Evolutionary conservation across 2,329 filamentous ascomycete species (phyloP).

Genomic region (Trichophyton verrucosum): DNA sequence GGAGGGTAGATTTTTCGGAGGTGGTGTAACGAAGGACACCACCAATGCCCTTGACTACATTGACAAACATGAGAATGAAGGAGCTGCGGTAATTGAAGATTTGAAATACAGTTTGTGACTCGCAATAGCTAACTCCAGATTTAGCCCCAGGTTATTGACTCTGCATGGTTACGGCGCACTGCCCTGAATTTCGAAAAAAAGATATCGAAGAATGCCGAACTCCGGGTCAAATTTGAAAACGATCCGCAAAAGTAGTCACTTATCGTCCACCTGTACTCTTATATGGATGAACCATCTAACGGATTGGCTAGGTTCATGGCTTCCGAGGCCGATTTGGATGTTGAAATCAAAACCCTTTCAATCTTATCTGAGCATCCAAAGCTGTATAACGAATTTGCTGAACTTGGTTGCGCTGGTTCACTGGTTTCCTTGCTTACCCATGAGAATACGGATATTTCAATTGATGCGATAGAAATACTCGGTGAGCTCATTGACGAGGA

Average conservation of each 20-base stretch:
- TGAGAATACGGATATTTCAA: conserved; percentile 94
- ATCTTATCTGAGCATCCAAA: conserved; percentile 78
- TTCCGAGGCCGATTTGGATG: conserved; percentile 79
- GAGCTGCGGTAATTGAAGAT: conserved; percentile 28
- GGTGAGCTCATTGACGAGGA: conserved; percentile 90
- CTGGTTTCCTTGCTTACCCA: conserved; percentile 76
- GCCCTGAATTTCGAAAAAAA: conserved; percentile 78
- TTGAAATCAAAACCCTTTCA: conserved; percentile 73
- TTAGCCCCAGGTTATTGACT: conserved; percentile 63
- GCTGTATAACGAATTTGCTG: conserved; percentile 68
- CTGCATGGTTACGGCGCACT: conserved; percentile 67
- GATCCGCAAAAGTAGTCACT: conserved; percentile 55
- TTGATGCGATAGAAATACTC: conserved; percentile 78
- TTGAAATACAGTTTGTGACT: background rate
- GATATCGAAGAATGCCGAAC: conserved; percentile 79
- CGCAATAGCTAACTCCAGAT: background rate
- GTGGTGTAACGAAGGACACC: conserved; percentile 71
- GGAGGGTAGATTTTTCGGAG: conserved; percentile 90
- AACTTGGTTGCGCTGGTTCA: conserved; percentile 57
- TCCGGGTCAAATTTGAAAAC: conserved; percentile 71
- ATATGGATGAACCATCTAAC: conserved; percentile 13
- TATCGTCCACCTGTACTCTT: background rate
- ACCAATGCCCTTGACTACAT: conserved; percentile 79
- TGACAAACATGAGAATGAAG: conserved; percentile 51
- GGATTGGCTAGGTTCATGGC: conserved; percentile 49